phyloP scores from a whole-genome alignment of 2,329 filamentous ascomycete genomes.

The Escovopsis sp. region DNA sequence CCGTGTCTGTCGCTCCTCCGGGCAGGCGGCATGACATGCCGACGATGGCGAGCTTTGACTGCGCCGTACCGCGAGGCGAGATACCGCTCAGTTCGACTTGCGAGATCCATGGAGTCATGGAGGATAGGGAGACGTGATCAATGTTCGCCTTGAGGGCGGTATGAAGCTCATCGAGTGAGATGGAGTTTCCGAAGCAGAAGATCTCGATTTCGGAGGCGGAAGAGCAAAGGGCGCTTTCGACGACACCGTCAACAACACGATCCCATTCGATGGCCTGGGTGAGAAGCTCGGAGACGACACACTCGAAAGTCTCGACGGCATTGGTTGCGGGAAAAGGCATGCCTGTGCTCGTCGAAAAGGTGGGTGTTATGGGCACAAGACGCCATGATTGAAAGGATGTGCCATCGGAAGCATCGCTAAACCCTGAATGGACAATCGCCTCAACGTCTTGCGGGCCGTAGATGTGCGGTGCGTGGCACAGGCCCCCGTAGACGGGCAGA shows the following conservation, averaged over 20 bases:
- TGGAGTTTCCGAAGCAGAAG: background rate
- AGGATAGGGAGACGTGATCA: background rate
- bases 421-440: background rate
- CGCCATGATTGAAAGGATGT: background rate
- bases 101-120: background rate
- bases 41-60: slow-evolving; percentile 59
- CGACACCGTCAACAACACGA: slow-evolving; percentile 3
- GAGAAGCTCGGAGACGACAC: slow-evolving; percentile 6
- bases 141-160: slow-evolving; percentile 2
- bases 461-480: slow-evolving; percentile 27
- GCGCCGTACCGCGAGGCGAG: background rate
- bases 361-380: background rate
- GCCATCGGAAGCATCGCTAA: background rate
- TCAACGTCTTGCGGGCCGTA: slow-evolving; percentile 12
- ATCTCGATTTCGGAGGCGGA: background rate
- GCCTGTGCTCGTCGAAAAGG: slow-evolving; percentile 7
- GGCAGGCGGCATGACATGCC: slow-evolving; percentile 35
- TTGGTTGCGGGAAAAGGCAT: slow-evolving; percentile 3
- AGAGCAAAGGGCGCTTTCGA: background rate
- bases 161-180: slow-evolving; percentile 1
- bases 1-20: slow-evolving; percentile 17
- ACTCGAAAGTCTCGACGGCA: slow-evolving; percentile 5
- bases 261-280: slow-evolving; percentile 6
- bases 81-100: background rate
- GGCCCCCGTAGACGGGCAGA: slow-evolving; percentile 22